Evolutionary conservation across 495 filamentous ascomycete species (phyloP).

Genomic region (Talaromyces ruber): DNA sequence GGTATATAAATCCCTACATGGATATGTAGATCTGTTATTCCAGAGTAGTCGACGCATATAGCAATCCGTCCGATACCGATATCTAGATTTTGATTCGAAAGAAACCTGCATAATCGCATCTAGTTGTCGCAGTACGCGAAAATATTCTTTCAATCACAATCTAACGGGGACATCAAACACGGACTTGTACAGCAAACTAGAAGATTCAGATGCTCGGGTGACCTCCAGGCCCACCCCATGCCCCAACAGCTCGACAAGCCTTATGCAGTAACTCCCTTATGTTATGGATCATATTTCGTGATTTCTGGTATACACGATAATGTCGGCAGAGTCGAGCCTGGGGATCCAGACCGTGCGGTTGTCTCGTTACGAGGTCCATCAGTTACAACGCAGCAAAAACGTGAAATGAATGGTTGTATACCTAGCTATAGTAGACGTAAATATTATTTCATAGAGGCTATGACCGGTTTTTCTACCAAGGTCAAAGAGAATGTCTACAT

Average conservation of each 20-base stretch:
- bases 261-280: neutral
- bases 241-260: neutral
- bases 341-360: neutral
- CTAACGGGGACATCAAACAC: neutral
- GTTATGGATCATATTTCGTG: neutral
- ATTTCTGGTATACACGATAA: neutral
- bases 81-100: neutral
- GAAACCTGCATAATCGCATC: neutral
- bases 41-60: neutral
- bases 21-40: neutral
- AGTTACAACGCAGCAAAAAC: neutral
- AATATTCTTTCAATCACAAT: neutral
- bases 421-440: no score
- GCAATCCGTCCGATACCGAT: neutral
- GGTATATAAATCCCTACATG: no score
- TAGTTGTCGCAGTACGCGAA: neutral
- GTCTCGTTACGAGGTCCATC: neutral
- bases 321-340: no score
- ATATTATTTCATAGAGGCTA: neutral
- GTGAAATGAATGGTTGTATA: no score
- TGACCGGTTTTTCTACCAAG: neutral
- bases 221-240: neutral
- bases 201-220: neutral
- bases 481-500: neutral
- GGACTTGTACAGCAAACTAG: neutral